phyloP scores from a whole-genome alignment of 176 grass and related monocot genomes.

The Sorghum bicolor region DNA sequence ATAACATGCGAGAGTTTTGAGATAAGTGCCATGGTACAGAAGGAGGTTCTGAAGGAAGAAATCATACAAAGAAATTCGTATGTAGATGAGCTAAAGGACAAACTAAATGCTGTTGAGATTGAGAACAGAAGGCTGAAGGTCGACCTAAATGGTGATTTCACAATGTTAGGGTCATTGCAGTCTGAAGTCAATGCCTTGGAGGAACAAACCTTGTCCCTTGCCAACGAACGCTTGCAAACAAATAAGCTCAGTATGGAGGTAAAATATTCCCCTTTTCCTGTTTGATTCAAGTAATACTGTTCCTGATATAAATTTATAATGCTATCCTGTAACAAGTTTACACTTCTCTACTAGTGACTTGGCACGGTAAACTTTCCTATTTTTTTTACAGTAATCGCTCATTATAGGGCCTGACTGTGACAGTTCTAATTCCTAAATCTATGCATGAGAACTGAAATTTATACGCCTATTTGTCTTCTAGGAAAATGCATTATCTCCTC shows the following conservation, averaged over 20 bases:
- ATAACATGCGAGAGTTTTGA: conserved; percentile 83
- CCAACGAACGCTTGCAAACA: conserved; percentile 43
- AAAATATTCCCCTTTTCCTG: conserved; percentile 14
- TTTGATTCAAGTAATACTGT: not conserved
- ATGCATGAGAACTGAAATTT: conserved; percentile 12
- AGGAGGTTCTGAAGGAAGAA: conserved; percentile 83
- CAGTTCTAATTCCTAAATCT: not conserved
- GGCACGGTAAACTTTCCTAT: not conserved
- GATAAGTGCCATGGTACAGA: conserved; percentile 75
- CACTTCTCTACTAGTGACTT: not conserved
- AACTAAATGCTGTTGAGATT: conserved; percentile 62
- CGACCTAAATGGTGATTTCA: conserved; percentile 63
- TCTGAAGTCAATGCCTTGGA: conserved; percentile 62
- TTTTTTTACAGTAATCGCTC: not conserved
- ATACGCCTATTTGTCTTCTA: conserved; percentile 19
- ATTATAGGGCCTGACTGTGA: not conserved
- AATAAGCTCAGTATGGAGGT: conserved; percentile 66
- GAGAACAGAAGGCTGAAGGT: conserved; percentile 83
- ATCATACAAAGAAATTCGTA: conserved; percentile 65
- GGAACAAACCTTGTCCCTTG: conserved; percentile 56
- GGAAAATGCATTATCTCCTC: conserved; percentile 43
- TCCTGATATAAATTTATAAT: not conserved
- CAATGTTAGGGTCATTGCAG: conserved; percentile 57
- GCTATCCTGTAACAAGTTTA: conserved; percentile 5
- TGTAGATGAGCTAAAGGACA: conserved; percentile 77